phyloP scores from a whole-genome alignment of 306 rosid genomes.

The Begonia loranthoides region DNA sequence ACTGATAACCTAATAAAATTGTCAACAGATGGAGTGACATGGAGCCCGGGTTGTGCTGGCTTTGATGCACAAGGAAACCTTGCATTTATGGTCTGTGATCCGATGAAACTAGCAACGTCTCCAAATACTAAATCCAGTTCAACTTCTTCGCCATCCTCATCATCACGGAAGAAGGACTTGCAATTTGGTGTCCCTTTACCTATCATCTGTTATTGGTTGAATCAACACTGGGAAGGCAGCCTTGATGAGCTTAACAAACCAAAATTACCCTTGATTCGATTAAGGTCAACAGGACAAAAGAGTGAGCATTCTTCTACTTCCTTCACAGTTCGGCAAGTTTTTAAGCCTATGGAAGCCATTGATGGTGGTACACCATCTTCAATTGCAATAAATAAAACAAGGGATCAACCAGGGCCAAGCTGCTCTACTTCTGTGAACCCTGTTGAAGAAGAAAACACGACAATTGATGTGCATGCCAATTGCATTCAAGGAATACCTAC shows the following conservation, averaged over 20 bases:
- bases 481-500: slow-evolving; percentile 91
- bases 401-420: slow-evolving; percentile 44
- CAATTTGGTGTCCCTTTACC: slow-evolving; percentile 93
- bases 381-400: slow-evolving; percentile 30
- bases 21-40: slow-evolving; percentile 66
- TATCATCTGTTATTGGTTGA: slow-evolving; percentile 85
- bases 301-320: slow-evolving; percentile 91
- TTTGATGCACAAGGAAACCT: slow-evolving; percentile 84
- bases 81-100: slow-evolving; percentile 97
- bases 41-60: slow-evolving; percentile 96
- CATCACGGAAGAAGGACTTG: slow-evolving; percentile 84
- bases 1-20: slow-evolving; percentile 93
- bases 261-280: slow-evolving; percentile 68
- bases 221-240: slow-evolving; percentile 98
- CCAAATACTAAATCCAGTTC: slow-evolving; percentile 83
- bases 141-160: slow-evolving; percentile 55
- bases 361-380: slow-evolving; percentile 67
- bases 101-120: slow-evolving; percentile 92
- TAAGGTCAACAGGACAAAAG: slow-evolving; percentile 74
- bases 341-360: slow-evolving; percentile 57
- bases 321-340: slow-evolving; percentile 67
- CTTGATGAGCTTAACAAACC: slow-evolving; percentile 97
- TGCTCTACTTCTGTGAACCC: slow-evolving; percentile 33
- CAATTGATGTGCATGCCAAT: slow-evolving; percentile 27
- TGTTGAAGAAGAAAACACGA: slow-evolving; percentile 43